Conservation (phyloP, 257 asterid species). For the Salvia miltiorrhiza region DNA sequence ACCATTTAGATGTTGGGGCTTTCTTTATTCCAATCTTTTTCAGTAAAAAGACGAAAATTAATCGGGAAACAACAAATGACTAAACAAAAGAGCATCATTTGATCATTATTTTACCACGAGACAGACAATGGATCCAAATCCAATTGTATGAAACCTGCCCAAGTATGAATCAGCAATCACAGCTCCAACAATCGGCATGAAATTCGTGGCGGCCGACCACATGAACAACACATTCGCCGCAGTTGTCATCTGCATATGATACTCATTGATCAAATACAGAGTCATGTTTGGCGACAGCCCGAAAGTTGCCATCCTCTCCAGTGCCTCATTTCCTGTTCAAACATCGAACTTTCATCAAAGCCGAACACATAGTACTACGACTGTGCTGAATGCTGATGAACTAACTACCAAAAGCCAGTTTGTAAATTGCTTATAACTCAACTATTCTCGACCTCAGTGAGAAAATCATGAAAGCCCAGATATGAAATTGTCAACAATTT, state of each 20-base stretch:
- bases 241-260: constrained; percentile 50
- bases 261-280: constrained; percentile 50
- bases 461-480: not conserved
- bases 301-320: constrained; percentile 50
- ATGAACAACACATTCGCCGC: constrained; percentile 48
- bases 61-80: not conserved
- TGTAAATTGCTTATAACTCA: not conserved
- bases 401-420: not conserved
- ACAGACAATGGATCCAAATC: constrained; percentile 52
- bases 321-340: constrained; percentile 48
- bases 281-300: constrained; percentile 66
- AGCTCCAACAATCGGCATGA: constrained; percentile 61
- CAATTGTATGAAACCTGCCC: constrained; percentile 60
- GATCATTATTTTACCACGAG: constrained; percentile 39
- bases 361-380: not conserved
- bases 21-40: not conserved
- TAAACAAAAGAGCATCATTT: not conserved
- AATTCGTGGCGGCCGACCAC: constrained; percentile 64
- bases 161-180: constrained; percentile 56
- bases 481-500: not conserved
- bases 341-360: not conserved
- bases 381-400: no score
- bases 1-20: not conserved
- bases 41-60: not conserved
- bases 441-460: not conserved